A percentile compares a stretch with the other conserved stretches of the same genome.
These are phyloP conservation scores for Novymonas esmeraldas DNA, from an alignment of 208 protist species.

Conservation along the genomic window DNA sequence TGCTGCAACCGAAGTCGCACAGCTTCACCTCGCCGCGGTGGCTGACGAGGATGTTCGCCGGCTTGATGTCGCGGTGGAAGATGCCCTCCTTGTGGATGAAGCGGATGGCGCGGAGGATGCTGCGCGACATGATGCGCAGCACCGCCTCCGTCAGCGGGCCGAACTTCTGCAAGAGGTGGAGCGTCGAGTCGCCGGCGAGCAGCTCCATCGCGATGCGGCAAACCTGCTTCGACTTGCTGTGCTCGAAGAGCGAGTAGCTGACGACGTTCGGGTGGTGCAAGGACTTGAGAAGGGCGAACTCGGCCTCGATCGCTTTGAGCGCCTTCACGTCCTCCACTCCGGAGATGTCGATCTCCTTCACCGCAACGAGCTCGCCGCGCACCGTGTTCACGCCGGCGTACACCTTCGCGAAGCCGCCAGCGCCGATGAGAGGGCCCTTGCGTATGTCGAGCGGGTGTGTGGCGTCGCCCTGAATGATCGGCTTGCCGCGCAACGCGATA, in stretches of 20 bases:
- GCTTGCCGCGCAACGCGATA: conserved; percentile 59
- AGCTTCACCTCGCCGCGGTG: conserved; percentile 88
- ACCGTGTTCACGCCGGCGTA: conserved; percentile 83
- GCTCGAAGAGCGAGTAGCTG: conserved; percentile 88
- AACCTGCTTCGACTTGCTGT: conserved; percentile 82
- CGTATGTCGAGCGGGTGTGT: conserved; percentile 69
- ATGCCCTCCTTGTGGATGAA: conserved; percentile 92
- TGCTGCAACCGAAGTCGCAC: conserved; percentile 92
- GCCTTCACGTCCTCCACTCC: conserved; percentile 74
- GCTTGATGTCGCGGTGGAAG: conserved; percentile 93
- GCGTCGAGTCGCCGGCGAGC: conserved; percentile 84
- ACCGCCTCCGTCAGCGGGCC: conserved; percentile 84
- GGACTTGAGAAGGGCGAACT: conserved; percentile 87
- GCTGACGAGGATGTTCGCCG: conserved; percentile 90
- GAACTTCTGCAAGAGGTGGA: conserved; percentile 77
- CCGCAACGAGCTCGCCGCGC: conserved; percentile 81
- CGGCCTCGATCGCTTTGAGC: conserved; percentile 72
- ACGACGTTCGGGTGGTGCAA: conserved; percentile 90
- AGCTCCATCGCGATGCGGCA: conserved; percentile 92
- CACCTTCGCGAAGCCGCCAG: conserved; percentile 88
- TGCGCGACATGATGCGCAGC: conserved; percentile 67
- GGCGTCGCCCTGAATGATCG: conserved; percentile 71
- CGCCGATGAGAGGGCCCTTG: conserved; percentile 74
- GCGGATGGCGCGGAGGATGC: conserved; percentile 76
- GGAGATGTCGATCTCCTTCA: conserved; percentile 89